Conservation (phyloP, 2,329 filamentous ascomycete species). For the Cercospora zeina region DNA sequence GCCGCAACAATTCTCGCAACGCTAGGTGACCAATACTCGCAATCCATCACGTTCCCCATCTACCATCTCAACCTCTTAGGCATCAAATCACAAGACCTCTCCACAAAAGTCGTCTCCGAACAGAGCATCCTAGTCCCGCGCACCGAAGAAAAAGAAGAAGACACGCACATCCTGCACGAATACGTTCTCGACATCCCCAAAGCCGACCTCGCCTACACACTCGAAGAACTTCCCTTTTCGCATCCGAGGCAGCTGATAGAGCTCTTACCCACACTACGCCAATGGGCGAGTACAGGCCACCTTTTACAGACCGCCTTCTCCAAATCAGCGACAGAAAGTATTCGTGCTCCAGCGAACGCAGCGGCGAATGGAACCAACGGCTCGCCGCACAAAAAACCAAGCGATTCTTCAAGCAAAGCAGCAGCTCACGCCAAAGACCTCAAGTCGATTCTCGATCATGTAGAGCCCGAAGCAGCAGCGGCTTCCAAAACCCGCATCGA, state of each 20-base stretch:
- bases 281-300: conserved; percentile 70
- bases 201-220: conserved; percentile 66
- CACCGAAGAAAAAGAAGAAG: conserved; percentile 23
- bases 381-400: not conserved
- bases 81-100: conserved; percentile 20
- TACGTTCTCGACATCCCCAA: conserved; percentile 71
- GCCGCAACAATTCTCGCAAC: conserved; percentile 64
- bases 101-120: conserved; percentile 7
- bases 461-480: not conserved
- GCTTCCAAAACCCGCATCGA: conserved; percentile 31
- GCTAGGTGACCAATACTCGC: conserved; percentile 58
- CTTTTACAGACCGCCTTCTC: conserved; percentile 53
- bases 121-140: conserved; percentile 14
- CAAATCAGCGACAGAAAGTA: not conserved
- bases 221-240: conserved; percentile 71
- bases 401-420: not conserved
- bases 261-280: conserved; percentile 71
- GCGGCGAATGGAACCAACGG: not conserved
- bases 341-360: too few species aligned
- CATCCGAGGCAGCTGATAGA: conserved; percentile 75
- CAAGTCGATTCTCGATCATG: conserved; percentile 15
- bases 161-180: conserved; percentile 41
- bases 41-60: conserved; percentile 27
- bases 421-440: not conserved
- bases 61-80: conserved; percentile 31